Percentiles rank a stretch among this genome's conserved stretches.
Conservation (phyloP, 371 early-diverging fungal species). For the Conidiobolus incongruus region DNA sequence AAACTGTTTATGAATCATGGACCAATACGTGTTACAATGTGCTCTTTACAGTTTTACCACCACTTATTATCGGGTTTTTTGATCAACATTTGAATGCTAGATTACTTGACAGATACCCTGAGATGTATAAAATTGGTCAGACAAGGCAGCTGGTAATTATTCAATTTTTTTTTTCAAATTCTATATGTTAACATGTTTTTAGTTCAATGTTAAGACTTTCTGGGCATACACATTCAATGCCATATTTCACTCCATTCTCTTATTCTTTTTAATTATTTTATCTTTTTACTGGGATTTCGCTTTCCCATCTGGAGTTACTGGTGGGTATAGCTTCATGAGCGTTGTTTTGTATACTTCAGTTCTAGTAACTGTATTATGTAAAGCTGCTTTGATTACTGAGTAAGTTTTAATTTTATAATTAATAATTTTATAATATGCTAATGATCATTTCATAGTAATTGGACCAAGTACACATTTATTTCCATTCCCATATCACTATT, state of each 20-base stretch:
- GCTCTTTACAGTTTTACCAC: slow-evolving; percentile 73
- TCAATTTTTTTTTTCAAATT: background rate
- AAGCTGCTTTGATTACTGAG: slow-evolving; percentile 66
- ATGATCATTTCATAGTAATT: slow-evolving; percentile 16
- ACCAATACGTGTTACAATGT: slow-evolving; percentile 79
- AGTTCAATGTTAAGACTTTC: slow-evolving; percentile 75
- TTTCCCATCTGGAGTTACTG: slow-evolving; percentile 29
- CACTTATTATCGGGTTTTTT: slow-evolving; percentile 74
- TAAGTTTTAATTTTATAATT: slow-evolving; percentile 10
- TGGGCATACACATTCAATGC: slow-evolving; percentile 91
- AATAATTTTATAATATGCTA: background rate
- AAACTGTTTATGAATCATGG: slow-evolving; percentile 86
- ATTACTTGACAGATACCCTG: slow-evolving; percentile 87
- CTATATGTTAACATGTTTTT: background rate
- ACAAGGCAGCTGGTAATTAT: slow-evolving; percentile 43
- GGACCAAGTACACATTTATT: slow-evolving; percentile 67
- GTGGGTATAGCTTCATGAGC: slow-evolving; percentile 62
- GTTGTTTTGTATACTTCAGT: slow-evolving; percentile 56
- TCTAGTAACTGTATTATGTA: slow-evolving; percentile 52
- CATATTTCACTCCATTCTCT: slow-evolving; percentile 68
- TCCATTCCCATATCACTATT: slow-evolving; percentile 67
- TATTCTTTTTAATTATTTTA: slow-evolving; percentile 6
- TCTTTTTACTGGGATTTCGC: slow-evolving; percentile 35
- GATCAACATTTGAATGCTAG: slow-evolving; percentile 82
- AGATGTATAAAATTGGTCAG: slow-evolving; percentile 89